Base-by-base conservation (phyloP, 2,329 filamentous ascomycete species). In the Fusarium oxysporum region DNA sequence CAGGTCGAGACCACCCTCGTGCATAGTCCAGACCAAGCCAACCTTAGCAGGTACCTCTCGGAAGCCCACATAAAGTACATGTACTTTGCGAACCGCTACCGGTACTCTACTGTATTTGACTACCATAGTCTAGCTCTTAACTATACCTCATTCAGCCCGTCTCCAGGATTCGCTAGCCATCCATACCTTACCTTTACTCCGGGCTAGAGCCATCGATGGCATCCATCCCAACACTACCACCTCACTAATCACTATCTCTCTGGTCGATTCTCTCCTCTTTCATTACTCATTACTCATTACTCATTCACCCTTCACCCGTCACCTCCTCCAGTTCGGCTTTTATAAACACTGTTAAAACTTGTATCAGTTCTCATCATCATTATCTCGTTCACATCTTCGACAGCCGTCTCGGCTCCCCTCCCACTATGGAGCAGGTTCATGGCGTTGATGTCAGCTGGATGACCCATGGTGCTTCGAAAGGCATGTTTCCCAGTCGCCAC, bases 381-480 rank as follows among this genome's bases (percentile, higher is more conserved):
- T 62, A 56, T 43, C 51, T 43, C 40, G 19, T 48, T 61, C 43
- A 25, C 44, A 57, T 53, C 63, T 53, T 40, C 37, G 37, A 65
- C 68, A 63, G 54, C 58, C 69, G 61, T 69, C 47, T 44, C 62
- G 60, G 74, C 59, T 62, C 45, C 44, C 59, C 56, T 70, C 60
- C 55, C 80, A 85, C 75, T 70, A 96, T 96, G 93, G 93, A 96
- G 83, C 91, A 92, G 77, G 89, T 93, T 74, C 91, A 94, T 81
- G 92, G 92, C 75, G 89, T 97, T 79, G 94, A 97, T 83, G 94
- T 97, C 79, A 95, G 92, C 83, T 97, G 94, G 94, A 92, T 97
- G 86, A 88, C 88, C 76, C 93, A 96, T 83, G 92, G 93, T 80
- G 90, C 92, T 76, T 90, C 91, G 72, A 95, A 93, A 92, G 94